Evolutionary conservation across 2,329 filamentous ascomycete species (phyloP).

Genomic region (Neonectria sp.): DNA sequence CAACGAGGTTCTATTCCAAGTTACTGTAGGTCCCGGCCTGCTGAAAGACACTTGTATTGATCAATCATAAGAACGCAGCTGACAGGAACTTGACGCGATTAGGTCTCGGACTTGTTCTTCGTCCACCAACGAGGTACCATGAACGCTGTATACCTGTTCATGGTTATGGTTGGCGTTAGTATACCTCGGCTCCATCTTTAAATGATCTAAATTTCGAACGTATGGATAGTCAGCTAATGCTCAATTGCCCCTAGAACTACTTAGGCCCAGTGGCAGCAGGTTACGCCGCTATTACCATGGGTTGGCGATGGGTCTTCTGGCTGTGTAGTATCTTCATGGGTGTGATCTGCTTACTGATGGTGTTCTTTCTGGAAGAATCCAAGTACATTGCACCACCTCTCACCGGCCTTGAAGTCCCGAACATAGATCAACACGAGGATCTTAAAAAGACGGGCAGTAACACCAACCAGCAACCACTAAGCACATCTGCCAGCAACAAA

Average conservation of each 20-base stretch:
- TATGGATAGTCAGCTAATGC: accelerated
- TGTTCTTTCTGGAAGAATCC: slow-evolving; percentile 28
- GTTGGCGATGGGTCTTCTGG: slow-evolving; percentile 32
- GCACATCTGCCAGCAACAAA: not conserved
- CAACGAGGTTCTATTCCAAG: slow-evolving; percentile 56
- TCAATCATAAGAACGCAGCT: not conserved
- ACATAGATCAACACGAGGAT: not conserved
- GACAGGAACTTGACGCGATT: not conserved
- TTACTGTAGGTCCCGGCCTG: slow-evolving; percentile 45
- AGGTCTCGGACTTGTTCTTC: slow-evolving; percentile 50
- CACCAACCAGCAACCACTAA: not conserved
- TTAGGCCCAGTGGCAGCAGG: slow-evolving; percentile 37
- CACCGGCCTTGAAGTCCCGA: slow-evolving; percentile 10
- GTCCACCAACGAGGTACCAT: slow-evolving; percentile 50
- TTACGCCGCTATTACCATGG: slow-evolving; percentile 27
- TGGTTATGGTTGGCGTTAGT: slow-evolving; percentile 38
- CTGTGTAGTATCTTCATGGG: slow-evolving; percentile 26
- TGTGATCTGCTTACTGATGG: slow-evolving; percentile 10
- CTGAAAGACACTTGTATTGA: too few species aligned
- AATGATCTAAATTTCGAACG: not conserved
- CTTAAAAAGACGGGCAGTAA: slow-evolving; percentile 1
- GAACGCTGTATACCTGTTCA: slow-evolving; percentile 43
- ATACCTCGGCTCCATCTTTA: not conserved
- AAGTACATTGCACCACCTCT: slow-evolving; percentile 19
- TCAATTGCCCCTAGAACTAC: slow-evolving; percentile 29